phyloP scores from a whole-genome alignment of 176 grass and related monocot genomes.

The Cenchrus fungigraminus region DNA sequence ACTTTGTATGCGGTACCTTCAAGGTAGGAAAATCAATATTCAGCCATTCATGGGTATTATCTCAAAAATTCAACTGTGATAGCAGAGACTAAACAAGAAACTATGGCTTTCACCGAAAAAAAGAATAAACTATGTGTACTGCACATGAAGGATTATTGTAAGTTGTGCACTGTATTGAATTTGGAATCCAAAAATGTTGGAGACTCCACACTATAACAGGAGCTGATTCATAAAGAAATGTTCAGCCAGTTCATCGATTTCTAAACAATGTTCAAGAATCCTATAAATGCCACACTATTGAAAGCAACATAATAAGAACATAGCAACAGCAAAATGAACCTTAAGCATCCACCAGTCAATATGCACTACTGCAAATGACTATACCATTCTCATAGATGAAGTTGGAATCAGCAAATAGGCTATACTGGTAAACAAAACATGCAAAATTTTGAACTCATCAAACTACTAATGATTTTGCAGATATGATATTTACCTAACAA shows the following conservation, averaged over 20 bases:
- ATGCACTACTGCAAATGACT: not conserved
- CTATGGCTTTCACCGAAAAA: not conserved
- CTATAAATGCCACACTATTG: slow-evolving; percentile 10
- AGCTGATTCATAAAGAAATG: not conserved
- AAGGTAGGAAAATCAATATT: slow-evolving; percentile 30
- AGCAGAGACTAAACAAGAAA: not conserved
- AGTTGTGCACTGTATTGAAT: not conserved
- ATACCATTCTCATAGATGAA: not conserved
- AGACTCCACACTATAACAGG: not conserved
- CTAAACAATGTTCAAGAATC: not conserved
- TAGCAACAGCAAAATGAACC: not conserved
- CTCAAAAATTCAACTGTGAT: slow-evolving; percentile 10
- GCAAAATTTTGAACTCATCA: not conserved
- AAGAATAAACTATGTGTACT: not conserved
- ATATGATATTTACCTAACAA: slow-evolving; percentile 8
- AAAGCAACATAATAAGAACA: not conserved
- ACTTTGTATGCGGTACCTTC: slow-evolving; percentile 83
- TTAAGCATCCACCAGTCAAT: not conserved
- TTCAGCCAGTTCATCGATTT: not conserved
- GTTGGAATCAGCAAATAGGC: not conserved
- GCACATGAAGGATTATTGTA: slow-evolving; percentile 13
- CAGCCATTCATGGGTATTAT: not conserved
- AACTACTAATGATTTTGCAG: not conserved
- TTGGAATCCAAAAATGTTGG: not conserved
- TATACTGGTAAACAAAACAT: not conserved